Conservation (phyloP, 495 filamentous ascomycete genomes). For the Aspergillus sclerotioniger region DNA sequence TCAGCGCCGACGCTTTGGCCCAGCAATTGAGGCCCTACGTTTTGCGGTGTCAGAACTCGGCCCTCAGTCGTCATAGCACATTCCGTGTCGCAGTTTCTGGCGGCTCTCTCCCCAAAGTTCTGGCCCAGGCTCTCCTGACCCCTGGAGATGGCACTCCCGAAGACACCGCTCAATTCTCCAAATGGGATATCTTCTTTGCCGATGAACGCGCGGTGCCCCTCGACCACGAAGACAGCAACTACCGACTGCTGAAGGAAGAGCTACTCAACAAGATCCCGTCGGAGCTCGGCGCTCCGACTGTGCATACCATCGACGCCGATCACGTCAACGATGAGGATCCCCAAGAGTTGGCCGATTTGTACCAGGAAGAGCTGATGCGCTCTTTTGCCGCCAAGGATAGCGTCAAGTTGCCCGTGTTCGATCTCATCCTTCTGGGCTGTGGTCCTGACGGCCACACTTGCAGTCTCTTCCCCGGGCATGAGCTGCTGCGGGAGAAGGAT, state of each 20-base stretch:
- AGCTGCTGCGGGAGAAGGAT: constrained; percentile 78
- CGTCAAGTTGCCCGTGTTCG: constrained; percentile 90
- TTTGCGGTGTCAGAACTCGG: constrained; percentile 72
- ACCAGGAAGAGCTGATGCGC: constrained; percentile 83
- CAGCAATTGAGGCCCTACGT: constrained; percentile 75
- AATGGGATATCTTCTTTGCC: constrained; percentile 98
- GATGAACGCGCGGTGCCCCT: constrained; percentile 95
- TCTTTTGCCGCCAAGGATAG: constrained; percentile 82
- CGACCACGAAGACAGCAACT: constrained; percentile 91
- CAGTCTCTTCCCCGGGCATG: constrained; percentile 89
- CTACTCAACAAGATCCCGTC: constrained; percentile 82
- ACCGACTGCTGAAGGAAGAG: constrained; percentile 79
- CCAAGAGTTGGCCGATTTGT: constrained; percentile 89
- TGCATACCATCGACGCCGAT: constrained; percentile 72
- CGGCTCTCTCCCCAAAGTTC: constrained; percentile 84
- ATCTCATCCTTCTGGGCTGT: constrained; percentile 86
- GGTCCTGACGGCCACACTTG: constrained; percentile 97
- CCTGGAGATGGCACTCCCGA: constrained; percentile 53
- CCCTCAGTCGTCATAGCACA: constrained; percentile 70
- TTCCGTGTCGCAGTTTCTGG: constrained; percentile 95
- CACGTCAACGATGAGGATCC: constrained; percentile 77
- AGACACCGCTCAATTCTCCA: constrained; percentile 69
- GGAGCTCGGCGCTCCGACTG: constrained; percentile 59
- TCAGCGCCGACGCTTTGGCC: constrained; percentile 64
- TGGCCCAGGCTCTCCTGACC: constrained; percentile 76